Percentiles rank a stretch among this genome's conserved stretches.
These are phyloP conservation scores for Fusarium mexicanum DNA, from an alignment of 2,329 filamentous ascomycete species.

Conservation along the genomic window DNA sequence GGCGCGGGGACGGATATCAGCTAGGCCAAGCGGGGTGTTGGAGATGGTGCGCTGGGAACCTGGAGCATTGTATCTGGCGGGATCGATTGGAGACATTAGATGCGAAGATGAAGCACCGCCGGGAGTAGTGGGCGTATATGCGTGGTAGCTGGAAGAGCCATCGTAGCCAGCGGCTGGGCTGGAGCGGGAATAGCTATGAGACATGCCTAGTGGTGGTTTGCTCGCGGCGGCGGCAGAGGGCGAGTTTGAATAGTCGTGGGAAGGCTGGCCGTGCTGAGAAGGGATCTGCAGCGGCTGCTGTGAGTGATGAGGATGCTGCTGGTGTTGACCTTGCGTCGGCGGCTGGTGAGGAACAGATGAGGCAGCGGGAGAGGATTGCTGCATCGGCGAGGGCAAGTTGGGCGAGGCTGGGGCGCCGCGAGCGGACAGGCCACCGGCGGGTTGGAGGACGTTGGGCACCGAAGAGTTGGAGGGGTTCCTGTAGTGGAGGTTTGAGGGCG, in stretches of 20 bases:
- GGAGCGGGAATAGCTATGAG: conserved; percentile 84
- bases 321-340: conserved; percentile 47
- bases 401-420: conserved; percentile 52
- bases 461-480: conserved; percentile 52
- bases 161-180: conserved; percentile 76
- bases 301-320: conserved; percentile 48
- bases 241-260: conserved; percentile 50
- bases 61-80: conserved; percentile 63
- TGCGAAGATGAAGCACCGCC: conserved; percentile 66
- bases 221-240: conserved; percentile 59
- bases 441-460: conserved; percentile 68
- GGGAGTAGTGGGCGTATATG: conserved; percentile 73
- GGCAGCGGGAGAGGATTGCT: conserved; percentile 50
- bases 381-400: conserved; percentile 57
- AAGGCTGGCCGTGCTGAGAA: conserved; percentile 67
- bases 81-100: conserved; percentile 68
- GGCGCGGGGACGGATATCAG: conserved; percentile 88
- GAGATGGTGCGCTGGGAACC: conserved; percentile 72
- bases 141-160: conserved; percentile 59
- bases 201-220: conserved; percentile 71
- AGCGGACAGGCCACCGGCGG: conserved; percentile 56
- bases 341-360: conserved; percentile 46
- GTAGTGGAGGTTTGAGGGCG: conserved; percentile 53
- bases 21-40: conserved; percentile 89
- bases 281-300: conserved; percentile 45